Conservation (phyloP, 129 eudicot genomes). For the carrot (Daucus carota) region DNA sequence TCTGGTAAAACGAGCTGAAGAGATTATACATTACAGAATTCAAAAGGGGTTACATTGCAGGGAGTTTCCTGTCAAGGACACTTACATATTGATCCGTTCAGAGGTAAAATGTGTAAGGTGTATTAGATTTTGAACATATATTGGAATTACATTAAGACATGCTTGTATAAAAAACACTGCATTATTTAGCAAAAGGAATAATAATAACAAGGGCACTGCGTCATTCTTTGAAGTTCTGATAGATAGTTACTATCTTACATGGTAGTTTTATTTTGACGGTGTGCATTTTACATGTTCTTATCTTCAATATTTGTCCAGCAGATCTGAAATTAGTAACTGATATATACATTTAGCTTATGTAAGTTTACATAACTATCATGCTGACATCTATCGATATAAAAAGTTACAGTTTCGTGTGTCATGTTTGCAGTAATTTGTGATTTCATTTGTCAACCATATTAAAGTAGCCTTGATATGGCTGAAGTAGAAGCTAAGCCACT, state of each 20-base stretch:
- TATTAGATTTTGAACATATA: background rate
- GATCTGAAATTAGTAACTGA: background rate
- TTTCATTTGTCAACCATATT: background rate
- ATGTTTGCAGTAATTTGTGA: background rate
- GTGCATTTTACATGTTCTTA: background rate
- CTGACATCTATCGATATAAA: background rate
- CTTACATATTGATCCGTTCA: slow-evolving; percentile 51
- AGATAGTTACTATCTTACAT: background rate
- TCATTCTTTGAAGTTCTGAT: background rate
- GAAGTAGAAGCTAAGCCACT: background rate
- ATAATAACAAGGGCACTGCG: no score
- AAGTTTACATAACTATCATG: background rate
- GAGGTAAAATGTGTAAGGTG: slow-evolving; percentile 44
- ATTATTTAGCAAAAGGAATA: no score
- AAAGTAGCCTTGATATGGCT: background rate
- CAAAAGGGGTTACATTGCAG: slow-evolving; percentile 80
- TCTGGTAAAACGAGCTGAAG: slow-evolving; percentile 59
- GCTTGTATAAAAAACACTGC: background rate
- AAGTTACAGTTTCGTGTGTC: background rate
- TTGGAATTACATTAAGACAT: background rate
- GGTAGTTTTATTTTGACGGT: background rate
- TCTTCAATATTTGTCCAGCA: background rate
- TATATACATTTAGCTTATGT: background rate
- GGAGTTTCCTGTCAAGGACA: slow-evolving; percentile 78
- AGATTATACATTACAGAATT: slow-evolving; percentile 46